Evolutionary conservation across 1,284 basidiomycete genomes (phyloP), one percentile per base, ranked within the genome.

Genomic region (Irpex rosettiformis): DNA sequence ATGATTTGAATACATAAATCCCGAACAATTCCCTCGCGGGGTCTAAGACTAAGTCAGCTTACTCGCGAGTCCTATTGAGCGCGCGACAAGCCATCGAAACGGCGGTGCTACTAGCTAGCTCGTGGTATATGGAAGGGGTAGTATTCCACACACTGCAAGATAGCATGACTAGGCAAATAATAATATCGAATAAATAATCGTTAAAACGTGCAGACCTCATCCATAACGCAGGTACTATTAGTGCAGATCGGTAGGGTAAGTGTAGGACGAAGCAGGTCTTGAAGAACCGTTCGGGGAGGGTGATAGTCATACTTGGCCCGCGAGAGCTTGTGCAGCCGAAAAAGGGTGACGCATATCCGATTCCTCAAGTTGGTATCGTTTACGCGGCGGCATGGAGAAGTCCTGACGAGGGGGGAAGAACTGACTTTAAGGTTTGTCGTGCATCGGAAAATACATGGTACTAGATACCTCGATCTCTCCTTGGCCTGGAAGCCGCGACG

Each of bases 291-390:
- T 37, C 33, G 33, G 33, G 10, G 33, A 24, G 43, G n/a, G 43
- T 7, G 43, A 10, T 47, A 24, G 22, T 47, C 22, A 47, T 47
- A 47, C 43, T 18, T 47, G 43, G 5, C 43, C 43, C 10, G 43
- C 43, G 43, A 47, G 43, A 24, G 18, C 22, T 47, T 28, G 43
- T 10, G 56, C 58, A 24, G 63, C 58, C 43, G 65, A 33, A 33
- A 59, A 59, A 21, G 64, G 61, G 52, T 65, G 65, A 54, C 66
- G 66, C 54, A 62, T 61, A 54, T 63, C 62, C 47, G 61, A 64
- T 53, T 63, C 65, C 58, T 67, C 63, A 57, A 68, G 57, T 62
- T 68, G 68, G 27, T 68, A 68, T 58, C 69, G 70, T 65, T 72
- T 72, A 28, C 67, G 64, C 11, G 69, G 67, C 43, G 67, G 69